Conservation (phyloP, 2,329 filamentous ascomycete genomes). For the Aspergillus oerlinghausenensis region DNA sequence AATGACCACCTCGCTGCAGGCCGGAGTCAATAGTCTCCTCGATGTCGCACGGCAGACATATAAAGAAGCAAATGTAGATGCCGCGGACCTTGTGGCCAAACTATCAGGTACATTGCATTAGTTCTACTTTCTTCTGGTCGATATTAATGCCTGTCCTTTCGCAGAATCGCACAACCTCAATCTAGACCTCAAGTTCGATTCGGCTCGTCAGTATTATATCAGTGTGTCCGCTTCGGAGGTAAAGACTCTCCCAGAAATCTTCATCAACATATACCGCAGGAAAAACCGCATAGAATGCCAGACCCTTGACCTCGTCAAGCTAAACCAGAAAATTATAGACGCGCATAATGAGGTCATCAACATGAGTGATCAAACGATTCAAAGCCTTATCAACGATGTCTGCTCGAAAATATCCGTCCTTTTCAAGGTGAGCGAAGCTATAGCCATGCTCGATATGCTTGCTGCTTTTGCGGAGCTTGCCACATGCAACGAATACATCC, state of each 20-base stretch:
- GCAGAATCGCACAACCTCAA: constrained; percentile 55
- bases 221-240: constrained; percentile 60
- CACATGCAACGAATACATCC: constrained; percentile 61
- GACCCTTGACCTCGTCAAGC: constrained; percentile 76
- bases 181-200: constrained; percentile 70
- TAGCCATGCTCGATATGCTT: constrained; percentile 85
- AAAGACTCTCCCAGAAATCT: constrained; percentile 59
- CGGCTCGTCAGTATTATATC: constrained; percentile 73
- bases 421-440: constrained; percentile 79
- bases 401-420: constrained; percentile 65
- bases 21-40: constrained; percentile 77
- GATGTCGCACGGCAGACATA: constrained; percentile 87
- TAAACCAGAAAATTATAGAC: constrained; percentile 71
- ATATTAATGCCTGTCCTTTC: constrained; percentile 16
- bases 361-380: constrained; percentile 73
- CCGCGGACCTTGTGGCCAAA: constrained; percentile 64
- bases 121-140: background rate
- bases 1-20: constrained; percentile 38
- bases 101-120: constrained; percentile 52
- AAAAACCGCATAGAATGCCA: constrained; percentile 81
- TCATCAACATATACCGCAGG: constrained; percentile 72
- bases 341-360: constrained; percentile 78
- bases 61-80: constrained; percentile 79
- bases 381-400: constrained; percentile 67
- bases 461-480: constrained; percentile 70